phyloP scores from a whole-genome alignment of 345 rosid species.

The Abelmoschus esculentus region DNA sequence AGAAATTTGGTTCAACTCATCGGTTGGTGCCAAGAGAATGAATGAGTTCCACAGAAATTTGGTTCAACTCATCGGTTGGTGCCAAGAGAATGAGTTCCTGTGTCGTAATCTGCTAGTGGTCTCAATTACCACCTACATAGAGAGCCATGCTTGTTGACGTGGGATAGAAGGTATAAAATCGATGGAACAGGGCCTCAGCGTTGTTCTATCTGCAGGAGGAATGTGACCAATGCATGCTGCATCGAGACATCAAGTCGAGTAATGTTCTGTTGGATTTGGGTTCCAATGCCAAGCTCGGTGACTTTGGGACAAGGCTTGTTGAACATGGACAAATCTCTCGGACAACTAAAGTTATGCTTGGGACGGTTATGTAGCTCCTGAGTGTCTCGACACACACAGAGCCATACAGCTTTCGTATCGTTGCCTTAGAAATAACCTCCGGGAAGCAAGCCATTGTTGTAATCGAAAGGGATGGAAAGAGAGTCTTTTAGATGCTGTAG shows the following conservation, averaged over 20 bases:
- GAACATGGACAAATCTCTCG: constrained; percentile 35
- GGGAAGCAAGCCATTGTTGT: constrained; percentile 26
- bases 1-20: constrained; percentile 55
- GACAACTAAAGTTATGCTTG: constrained; percentile 38
- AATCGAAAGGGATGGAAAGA: constrained; percentile 3
- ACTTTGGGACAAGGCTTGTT: constrained; percentile 52
- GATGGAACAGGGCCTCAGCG: constrained; percentile 38
- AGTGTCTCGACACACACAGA: constrained; percentile 35
- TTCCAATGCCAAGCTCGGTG: constrained; percentile 56
- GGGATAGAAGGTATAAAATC: constrained; percentile 42
- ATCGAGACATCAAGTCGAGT: constrained; percentile 55
- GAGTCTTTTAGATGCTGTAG: not conserved
- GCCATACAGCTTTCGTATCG: constrained; percentile 41
- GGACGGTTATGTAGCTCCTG: constrained; percentile 46
- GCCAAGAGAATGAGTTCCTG: constrained; percentile 48
- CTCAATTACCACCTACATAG: constrained; percentile 43
- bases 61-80: constrained; percentile 66
- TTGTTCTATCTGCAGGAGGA: constrained; percentile 53
- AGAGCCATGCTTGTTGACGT: constrained; percentile 24
- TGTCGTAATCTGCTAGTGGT: too few relatives aligned
- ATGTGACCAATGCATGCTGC: constrained; percentile 60
- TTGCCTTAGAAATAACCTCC: constrained; percentile 29
- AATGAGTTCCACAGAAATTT: constrained; percentile 50
- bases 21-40: constrained; percentile 71
- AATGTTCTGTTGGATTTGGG: constrained; percentile 52